phyloP scores from a whole-genome alignment of 257 asterid species.

The Thymus mandschuricus region DNA sequence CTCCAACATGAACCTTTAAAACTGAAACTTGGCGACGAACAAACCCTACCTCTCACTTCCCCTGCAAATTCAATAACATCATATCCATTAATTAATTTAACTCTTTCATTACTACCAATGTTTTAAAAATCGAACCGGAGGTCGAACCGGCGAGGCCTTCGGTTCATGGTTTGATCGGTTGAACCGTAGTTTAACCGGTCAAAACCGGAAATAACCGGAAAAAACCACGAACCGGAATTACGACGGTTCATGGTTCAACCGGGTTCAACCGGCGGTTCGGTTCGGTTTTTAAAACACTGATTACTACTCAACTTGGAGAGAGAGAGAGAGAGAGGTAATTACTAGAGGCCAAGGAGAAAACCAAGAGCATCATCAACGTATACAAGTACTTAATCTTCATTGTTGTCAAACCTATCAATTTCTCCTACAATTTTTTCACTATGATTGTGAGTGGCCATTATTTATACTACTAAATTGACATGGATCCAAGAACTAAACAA shows the following conservation, averaged over 20 bases:
- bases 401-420: not conserved
- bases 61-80: slow-evolving; percentile 10
- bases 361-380: not conserved
- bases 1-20: slow-evolving; percentile 3
- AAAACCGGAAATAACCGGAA: too few species aligned
- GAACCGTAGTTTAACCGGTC: too few species aligned
- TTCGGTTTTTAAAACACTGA: too few species aligned
- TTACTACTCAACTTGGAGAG: not conserved
- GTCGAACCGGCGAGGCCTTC: too few species aligned
- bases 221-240: too few species aligned
- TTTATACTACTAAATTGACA: not conserved
- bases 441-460: not conserved
- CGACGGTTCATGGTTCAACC: too few species aligned
- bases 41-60: slow-evolving; percentile 7
- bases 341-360: slow-evolving; percentile 13
- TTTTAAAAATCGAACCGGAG: too few species aligned
- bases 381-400: not conserved
- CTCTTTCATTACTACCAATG: not conserved
- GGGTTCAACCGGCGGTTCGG: too few species aligned
- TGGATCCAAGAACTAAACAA: not conserved
- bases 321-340: not conserved
- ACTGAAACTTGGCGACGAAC: slow-evolving; percentile 9
- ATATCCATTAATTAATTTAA: not conserved
- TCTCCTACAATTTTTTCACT: not conserved
- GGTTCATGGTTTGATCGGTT: too few species aligned